Base-by-base conservation (phyloP, 345 rosid genomes). In the Alliaria petiolata region DNA sequence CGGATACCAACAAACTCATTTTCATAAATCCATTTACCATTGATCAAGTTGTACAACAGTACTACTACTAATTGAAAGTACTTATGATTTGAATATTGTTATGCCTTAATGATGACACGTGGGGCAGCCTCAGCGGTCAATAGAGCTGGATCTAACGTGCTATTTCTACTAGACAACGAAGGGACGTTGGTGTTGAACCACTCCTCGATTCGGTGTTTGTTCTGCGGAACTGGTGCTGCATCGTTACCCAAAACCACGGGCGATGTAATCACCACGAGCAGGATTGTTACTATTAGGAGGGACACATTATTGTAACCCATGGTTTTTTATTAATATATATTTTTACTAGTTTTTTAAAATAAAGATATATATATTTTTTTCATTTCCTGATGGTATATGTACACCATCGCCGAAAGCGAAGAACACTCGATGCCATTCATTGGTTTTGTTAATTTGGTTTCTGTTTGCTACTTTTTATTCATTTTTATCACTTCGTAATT, bases 111-210 rank as follows among this genome's bases (percentile, higher is more conserved):
- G n/a, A n/a, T n/a, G 64, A 72, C 20, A 28, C 33, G 47, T 9
- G 71, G 76, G 0, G 55, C n/a, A 55, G 76, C 36, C 64, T 72
- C 71, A 2, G 76, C 64, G 28, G 54, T n/a, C 20, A 73, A 38
- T 30, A 73, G 65, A 45, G 57, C 57, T 54, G 40, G 65, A 36
- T 73, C 65, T 46, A 65, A 25, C 11, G 59, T 73, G 49, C 8
- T 15, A 6, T 55, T 73, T 16, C 71, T 54, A 55, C 65, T 65
- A 63, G 70, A 65, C 71, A 73, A 65, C 33, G 65, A 44, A 45
- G 65, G 64, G n/a, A 54, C 77, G 31, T 64, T 73, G 71, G 65
- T 38, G n/a, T 65, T 55, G 40, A 73, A 65, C 71, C 71, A 73
- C 58, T 73, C 47, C 49, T 65, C 51, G 57, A 73, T 47, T 73